Base-by-base conservation (phyloP, 805 yeast genomes). In the Vanderwaltozyma verrucispora region DNA sequence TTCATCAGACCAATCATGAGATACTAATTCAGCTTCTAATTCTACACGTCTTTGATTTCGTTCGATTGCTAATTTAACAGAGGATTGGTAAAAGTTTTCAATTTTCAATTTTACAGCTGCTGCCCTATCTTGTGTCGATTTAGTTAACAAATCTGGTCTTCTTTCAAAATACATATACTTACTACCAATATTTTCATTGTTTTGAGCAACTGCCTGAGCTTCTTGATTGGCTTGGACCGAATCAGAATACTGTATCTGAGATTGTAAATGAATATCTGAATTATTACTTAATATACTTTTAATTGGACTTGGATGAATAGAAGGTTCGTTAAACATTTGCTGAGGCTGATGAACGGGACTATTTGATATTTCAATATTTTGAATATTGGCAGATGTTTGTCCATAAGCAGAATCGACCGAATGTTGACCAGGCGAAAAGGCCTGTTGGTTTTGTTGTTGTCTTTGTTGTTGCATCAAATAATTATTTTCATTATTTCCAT, bases 51-150 rank as follows among this genome's bases (percentile, higher is more conserved):
- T 76, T 60, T 88, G 96, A 57, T 89, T 92, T 47, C 98, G 70
- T 60, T 92, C 98, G 43, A 92, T 87, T 0, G 98, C 97, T 57
- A 87, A 94, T 38, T 75, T 74, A 21, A 88, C 94, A 14, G 88
- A 77, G 57, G 83, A 75, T 46, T 85, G 85, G 62, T 86, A 87
- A 55, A 75, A 84, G 53, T 85, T 85, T 55, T 87, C 95, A 34
- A 87, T 65, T 47, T 79, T 78, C 43, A 87, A 67, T 59, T 85
- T 86, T 31, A 84, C 77, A 2, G 89, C 84, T 0, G 94, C 77
- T 0, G 95, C 86, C 49, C 76, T 77, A 50, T 87, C 95, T 50
- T 82, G 94, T 0, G 92, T 70, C 6, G 69, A 52, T 47, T 80
- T 77, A n/a, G 82, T 72, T 49, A 86, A 69, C 50, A 72, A 63